Evolutionary conservation across 441 rosid genomes (phyloP), one percentile per base, ranked within the genome.

Genomic region (Rhodomyrtus psidioides): DNA sequence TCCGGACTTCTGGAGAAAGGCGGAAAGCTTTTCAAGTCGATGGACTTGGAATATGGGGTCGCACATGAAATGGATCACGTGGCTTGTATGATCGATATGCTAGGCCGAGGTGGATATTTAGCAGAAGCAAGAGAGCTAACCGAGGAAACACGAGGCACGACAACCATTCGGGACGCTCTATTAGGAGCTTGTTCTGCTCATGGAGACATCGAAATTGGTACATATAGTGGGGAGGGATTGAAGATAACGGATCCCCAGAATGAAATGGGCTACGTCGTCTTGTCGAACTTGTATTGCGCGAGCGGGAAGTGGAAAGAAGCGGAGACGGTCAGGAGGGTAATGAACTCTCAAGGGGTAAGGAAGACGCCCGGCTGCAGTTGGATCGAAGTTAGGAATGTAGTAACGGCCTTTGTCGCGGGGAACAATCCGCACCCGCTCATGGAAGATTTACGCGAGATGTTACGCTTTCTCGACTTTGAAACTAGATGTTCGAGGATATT

Each of bases 351-450:
- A 89, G 96, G 98, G 54, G 57, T 96, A 83, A 93, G 89, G 90
- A 96, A 95, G 91, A 88, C 54, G 79, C 95, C 95, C 23, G 97
- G 97, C 44, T 95, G 95, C 87, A 94, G 98, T 46, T 96, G 98
- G 99, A 93, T 95, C 53, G 94, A 94, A 89, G 93, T 95, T 90
- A 90, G 88, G 83, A 91, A 92, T 62, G 56, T 85, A 15, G 90
- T 95, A 55, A 87, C 88, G 8, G 86, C 87, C 62, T 94, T 94
- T 87, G 90, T 92, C 12, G 94, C 94, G 0, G 96, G 96, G 57
- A 86, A 89, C 55, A 60, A 79, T 87, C 89, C 89, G 42, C 87
- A 90, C 83, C 87, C 85, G 2, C 34, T 55, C 42, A 76, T 74
- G 82, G 91, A 88, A 53, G 95, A 93, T 84, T 55, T 92, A 42